Evolutionary conservation across 148 eudicot species (phyloP), one percentile per base, ranked within the genome.

Genomic region (Rhododendron simsii): DNA sequence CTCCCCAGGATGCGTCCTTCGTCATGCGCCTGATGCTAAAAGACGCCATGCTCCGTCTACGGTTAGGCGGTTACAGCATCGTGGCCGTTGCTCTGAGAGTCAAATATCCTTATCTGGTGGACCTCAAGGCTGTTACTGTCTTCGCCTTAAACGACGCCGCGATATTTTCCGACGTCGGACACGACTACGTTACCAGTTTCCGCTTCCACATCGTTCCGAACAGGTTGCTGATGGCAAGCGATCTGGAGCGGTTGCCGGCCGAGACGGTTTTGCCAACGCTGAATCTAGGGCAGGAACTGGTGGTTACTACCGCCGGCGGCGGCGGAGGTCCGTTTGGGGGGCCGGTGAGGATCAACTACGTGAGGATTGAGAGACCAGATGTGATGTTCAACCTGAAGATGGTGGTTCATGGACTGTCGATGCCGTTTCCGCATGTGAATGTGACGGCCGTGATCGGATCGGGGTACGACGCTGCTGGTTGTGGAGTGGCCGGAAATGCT

Each of bases 131-230:
- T 6, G 45, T 41, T 41, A 41, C 45, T 7, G 45, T 41, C 7
- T 41, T 41, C 44, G 44, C 44, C 44, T 41, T 41, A 41, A 41
- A 41, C 50, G 53, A 50, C 53, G 53, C 53, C 53, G 53, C 53
- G 53, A 50, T 50, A 10, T 50, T 50, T 2, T 50, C 53, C 48
- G 95, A 91, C 45, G 45, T 41, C 10, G 95, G 93, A 12, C 92
- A 91, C 35, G 81, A 89, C 21, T 94, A 91, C 57, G 91, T 94
- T 11, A 92, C 88, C 48, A 88, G 89, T 30, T 89, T 96, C 6
- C 80, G 91, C 77, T 94, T 91, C 78, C 98, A 95, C 81, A 89
- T 96, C 10, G 89, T 96, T 15, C 98, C 96, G 12, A 94, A 96
- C 84, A 81, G 81, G 88, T 76, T 92, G 63, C 69, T 96, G 35